A percentile compares a stretch with the other conserved stretches of the same genome.
Conservation (phyloP, 331 rosid species). For the Quercus lobata region DNA sequence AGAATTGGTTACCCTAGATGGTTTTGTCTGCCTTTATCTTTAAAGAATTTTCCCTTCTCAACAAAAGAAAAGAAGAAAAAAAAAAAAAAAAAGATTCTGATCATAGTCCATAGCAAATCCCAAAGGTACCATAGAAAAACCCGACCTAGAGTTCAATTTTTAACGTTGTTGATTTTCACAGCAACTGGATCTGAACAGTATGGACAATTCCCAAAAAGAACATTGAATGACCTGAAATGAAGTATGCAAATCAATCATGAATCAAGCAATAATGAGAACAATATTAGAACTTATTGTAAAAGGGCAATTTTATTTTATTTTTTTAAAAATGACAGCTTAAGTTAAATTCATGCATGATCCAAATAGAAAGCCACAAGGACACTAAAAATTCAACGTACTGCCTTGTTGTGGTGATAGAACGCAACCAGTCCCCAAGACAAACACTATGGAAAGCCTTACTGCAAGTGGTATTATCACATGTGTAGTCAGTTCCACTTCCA, state of each 20-base stretch:
- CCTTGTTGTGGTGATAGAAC: slow-evolving; percentile 38
- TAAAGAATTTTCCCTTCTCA: no score
- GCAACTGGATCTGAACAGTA: slow-evolving; percentile 43
- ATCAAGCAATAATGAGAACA: not conserved
- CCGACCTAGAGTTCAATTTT: not conserved
- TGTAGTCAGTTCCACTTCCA: slow-evolving; percentile 34
- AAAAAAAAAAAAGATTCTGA: no score
- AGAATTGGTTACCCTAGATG: no score
- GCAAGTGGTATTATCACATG: slow-evolving; percentile 27
- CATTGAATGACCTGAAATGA: slow-evolving; percentile 35
- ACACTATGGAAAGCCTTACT: slow-evolving; percentile 32
- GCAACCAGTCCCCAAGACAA: slow-evolving; percentile 39
- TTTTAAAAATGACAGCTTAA: not conserved
- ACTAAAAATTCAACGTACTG: slow-evolving; percentile 36
- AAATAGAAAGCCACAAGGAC: not conserved
- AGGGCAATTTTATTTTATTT: not conserved
- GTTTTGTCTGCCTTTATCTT: no score
- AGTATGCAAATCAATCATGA: not conserved
- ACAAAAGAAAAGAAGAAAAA: no score
- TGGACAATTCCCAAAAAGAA: slow-evolving; percentile 35
- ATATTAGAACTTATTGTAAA: not conserved
- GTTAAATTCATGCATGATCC: not conserved
- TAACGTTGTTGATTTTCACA: slow-evolving; percentile 22
- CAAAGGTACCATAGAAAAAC: not conserved
- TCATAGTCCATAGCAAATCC: no score